Evolutionary conservation across 768 basidiomycete genomes (phyloP).

Genomic region (Plicaturopsis crispa): DNA sequence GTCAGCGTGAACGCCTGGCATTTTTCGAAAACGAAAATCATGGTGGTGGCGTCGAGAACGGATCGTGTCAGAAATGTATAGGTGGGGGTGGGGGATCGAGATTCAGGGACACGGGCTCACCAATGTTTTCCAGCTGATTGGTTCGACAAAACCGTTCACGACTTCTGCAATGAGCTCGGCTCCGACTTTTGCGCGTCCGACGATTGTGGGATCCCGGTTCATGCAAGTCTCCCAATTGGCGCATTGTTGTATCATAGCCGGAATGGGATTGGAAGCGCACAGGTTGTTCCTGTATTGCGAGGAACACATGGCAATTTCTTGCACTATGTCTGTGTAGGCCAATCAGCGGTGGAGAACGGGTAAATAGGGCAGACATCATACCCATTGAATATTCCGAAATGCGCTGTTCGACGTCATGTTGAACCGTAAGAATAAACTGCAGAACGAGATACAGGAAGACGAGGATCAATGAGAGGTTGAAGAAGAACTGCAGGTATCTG

Average conservation of each 20-base stretch:
- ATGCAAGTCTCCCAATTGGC: constrained; percentile 90
- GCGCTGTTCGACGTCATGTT: constrained; percentile 82
- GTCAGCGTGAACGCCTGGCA: constrained; percentile 64
- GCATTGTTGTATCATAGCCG: constrained; percentile 85
- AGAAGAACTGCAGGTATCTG: constrained; percentile 92
- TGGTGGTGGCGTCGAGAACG: neutral
- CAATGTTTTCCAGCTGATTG: constrained; percentile 95
- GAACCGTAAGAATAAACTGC: constrained; percentile 84
- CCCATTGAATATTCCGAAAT: constrained; percentile 87
- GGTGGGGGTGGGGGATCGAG: too few relatives aligned
- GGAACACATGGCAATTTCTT: constrained; percentile 87
- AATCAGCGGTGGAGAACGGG: constrained; percentile 12
- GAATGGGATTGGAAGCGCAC: constrained; percentile 69
- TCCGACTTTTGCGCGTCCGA: constrained; percentile 83
- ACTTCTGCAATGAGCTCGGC: constrained; percentile 96
- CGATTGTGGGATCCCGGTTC: constrained; percentile 86
- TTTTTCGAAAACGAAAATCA: constrained; percentile 1
- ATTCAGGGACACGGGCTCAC: too few relatives aligned
- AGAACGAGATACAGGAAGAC: constrained; percentile 80
- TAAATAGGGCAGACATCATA: constrained; percentile 27
- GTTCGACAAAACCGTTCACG: constrained; percentile 93
- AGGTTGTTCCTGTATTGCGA: constrained; percentile 75
- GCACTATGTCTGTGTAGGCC: constrained; percentile 63
- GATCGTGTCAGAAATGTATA: constrained; percentile 13
- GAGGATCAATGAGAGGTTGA: constrained; percentile 79